These are phyloP conservation scores for Fusarium armeniacum DNA, from an alignment of 2,329 filamentous ascomycete species.

Conservation along the genomic window DNA sequence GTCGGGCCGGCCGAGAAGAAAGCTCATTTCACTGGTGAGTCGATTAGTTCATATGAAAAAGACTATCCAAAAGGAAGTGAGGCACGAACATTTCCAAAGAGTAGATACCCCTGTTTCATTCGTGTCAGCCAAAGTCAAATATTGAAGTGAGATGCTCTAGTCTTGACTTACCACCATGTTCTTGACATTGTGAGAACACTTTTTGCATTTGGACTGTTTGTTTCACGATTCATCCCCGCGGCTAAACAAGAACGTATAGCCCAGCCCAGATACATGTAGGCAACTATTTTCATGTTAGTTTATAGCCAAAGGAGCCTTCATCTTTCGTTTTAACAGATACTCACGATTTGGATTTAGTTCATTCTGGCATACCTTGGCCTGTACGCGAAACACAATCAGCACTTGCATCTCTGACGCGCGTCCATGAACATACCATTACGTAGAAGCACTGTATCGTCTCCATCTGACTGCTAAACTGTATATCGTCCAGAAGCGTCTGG, in stretches of 20 bases:
- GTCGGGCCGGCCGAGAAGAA: conserved; percentile 11
- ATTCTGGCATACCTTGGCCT: conserved; percentile 24
- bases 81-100: conserved; percentile 14
- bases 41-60: neutral
- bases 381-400: neutral
- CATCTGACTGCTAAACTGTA: conserved; percentile 11
- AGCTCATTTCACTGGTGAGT: conserved; percentile 11
- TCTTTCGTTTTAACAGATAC: neutral
- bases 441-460: conserved; percentile 14
- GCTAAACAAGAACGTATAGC: conserved; percentile 17
- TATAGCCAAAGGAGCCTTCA: rapidly evolving
- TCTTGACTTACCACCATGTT: conserved; percentile 13
- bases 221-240: conserved; percentile 17
- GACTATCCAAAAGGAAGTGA: neutral
- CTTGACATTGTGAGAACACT: conserved; percentile 5
- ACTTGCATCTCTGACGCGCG: neutral
- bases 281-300: neutral
- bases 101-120: conserved; percentile 8
- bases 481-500: conserved; percentile 3
- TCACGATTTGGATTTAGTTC: conserved; percentile 17
- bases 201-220: neutral
- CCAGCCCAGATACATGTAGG: conserved; percentile 18
- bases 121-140: neutral
- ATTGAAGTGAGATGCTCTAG: rapidly evolving
- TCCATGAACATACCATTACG: conserved; percentile 1